These are phyloP conservation scores for Schwanniomyces vanrijiae DNA, from an alignment of 805 yeast species.

Conservation along the genomic window DNA sequence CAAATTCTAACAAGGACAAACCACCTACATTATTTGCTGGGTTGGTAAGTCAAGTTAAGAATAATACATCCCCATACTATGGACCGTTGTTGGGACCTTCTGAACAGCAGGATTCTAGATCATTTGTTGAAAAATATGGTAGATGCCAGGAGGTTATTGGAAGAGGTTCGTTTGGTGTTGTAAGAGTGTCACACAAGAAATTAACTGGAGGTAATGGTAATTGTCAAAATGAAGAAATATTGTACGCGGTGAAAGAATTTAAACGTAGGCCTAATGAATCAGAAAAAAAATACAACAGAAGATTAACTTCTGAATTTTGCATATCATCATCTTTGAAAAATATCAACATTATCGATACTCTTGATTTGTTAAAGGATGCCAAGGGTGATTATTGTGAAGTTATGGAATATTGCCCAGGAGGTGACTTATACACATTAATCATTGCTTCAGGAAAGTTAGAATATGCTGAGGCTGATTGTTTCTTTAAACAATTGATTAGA, in stretches of 20 bases:
- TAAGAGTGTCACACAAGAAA: constrained; percentile 80
- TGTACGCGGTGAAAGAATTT: constrained; percentile 89
- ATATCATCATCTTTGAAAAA: constrained; percentile 79
- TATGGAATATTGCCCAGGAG: constrained; percentile 83
- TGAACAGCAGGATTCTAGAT: constrained; percentile 40
- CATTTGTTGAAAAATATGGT: constrained; percentile 88
- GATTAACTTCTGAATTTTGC: constrained; percentile 81
- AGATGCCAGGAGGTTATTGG: constrained; percentile 94
- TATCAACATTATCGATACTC: constrained; percentile 71
- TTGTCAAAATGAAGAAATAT: constrained; percentile 36
- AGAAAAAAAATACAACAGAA: constrained; percentile 64
- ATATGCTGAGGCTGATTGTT: constrained; percentile 84
- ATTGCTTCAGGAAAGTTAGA: constrained; percentile 78
- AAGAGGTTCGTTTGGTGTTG: constrained; percentile 92
- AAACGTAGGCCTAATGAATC: constrained; percentile 59
- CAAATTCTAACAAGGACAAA: constrained; percentile 13
- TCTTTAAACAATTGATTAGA: constrained; percentile 78
- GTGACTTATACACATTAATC: constrained; percentile 73
- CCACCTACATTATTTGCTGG: constrained; percentile 78
- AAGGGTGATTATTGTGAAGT: constrained; percentile 83
- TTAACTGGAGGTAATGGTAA: constrained; percentile 14
- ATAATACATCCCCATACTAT: constrained; percentile 24
- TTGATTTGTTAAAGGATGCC: constrained; percentile 76
- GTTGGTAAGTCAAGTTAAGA: constrained; percentile 57
- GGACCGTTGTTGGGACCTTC: constrained; percentile 11